A percentile compares a stretch with the other conserved stretches of the same genome.
Evolutionary conservation across 2,329 filamentous ascomycete genomes (phyloP).

Genomic region (Diplodia intermedia): DNA sequence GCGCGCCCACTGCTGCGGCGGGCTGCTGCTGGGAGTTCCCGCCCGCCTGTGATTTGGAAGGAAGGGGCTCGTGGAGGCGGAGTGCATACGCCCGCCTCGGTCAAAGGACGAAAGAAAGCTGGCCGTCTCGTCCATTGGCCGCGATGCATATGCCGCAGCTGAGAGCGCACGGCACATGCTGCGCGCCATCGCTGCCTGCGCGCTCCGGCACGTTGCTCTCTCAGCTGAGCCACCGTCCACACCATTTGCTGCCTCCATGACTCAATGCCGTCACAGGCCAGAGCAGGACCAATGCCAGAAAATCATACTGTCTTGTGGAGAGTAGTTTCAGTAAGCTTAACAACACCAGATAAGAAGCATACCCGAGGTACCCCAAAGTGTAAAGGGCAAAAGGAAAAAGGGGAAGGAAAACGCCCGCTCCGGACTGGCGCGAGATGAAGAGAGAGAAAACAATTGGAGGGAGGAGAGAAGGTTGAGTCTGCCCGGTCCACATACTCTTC

Average conservation of each 20-base stretch:
- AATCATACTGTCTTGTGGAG: not conserved
- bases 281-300: not conserved
- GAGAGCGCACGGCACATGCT: constrained; percentile 8
- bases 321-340: constrained; percentile 13
- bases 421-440: not conserved
- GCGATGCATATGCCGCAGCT: not conserved
- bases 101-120: not conserved
- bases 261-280: not conserved
- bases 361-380: too few species aligned
- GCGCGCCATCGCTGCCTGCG: constrained; percentile 21
- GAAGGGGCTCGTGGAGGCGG: not conserved
- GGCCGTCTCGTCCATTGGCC: too few species aligned
- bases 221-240: constrained; percentile 23
- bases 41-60: not conserved
- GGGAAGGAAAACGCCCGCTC: constrained; percentile 1
- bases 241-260: constrained; percentile 3
- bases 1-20: not conserved
- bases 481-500: constrained; percentile 12
- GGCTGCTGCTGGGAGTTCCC: not conserved
- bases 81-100: not conserved
- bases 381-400: not conserved
- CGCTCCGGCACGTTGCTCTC: constrained; percentile 4
- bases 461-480: constrained; percentile 3
- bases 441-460: constrained; percentile 1
- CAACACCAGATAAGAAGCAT: not conserved